phyloP scores from a whole-genome alignment of 139 green algal species.

The Tetraselmis striata region DNA sequence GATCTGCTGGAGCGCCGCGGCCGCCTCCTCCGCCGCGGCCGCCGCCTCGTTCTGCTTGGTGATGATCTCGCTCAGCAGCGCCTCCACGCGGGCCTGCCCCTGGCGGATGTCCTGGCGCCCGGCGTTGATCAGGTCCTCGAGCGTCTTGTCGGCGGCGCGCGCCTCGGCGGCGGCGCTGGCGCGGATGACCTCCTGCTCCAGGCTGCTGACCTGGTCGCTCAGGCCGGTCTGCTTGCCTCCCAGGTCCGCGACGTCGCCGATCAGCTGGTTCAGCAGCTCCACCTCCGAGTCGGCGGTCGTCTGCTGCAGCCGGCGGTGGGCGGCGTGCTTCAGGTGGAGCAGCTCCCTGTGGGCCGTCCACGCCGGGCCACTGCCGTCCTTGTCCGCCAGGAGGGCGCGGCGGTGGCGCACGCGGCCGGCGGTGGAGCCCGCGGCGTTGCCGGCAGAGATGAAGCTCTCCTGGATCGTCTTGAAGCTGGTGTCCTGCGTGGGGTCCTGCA shows the following conservation, averaged over 20 bases:
- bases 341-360: background rate
- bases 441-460: background rate
- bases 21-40: conserved; percentile 20
- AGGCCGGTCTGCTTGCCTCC: conserved; percentile 22
- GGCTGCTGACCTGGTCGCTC: conserved; percentile 27
- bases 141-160: conserved; percentile 40
- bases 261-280: background rate
- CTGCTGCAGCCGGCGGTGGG: background rate
- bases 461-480: conserved; percentile 36
- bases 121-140: conserved; percentile 55
- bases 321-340: background rate
- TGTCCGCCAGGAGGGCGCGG: background rate
- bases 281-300: background rate
- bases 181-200: conserved; percentile 45
- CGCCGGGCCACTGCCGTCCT: background rate
- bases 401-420: background rate
- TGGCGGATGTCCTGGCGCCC: conserved; percentile 45
- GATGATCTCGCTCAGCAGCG: conserved; percentile 56
- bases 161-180: conserved; percentile 42
- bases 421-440: background rate
- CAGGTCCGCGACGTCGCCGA: background rate
- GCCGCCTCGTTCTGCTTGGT: conserved; percentile 49
- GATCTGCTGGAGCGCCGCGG: background rate
- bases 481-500: conserved; percentile 1
- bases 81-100: conserved; percentile 38